Percentiles rank a stretch among this genome's conserved stretches.
Evolutionary conservation across 2,329 filamentous ascomycete species (phyloP).

Genomic region (Cladosporium sp.): DNA sequence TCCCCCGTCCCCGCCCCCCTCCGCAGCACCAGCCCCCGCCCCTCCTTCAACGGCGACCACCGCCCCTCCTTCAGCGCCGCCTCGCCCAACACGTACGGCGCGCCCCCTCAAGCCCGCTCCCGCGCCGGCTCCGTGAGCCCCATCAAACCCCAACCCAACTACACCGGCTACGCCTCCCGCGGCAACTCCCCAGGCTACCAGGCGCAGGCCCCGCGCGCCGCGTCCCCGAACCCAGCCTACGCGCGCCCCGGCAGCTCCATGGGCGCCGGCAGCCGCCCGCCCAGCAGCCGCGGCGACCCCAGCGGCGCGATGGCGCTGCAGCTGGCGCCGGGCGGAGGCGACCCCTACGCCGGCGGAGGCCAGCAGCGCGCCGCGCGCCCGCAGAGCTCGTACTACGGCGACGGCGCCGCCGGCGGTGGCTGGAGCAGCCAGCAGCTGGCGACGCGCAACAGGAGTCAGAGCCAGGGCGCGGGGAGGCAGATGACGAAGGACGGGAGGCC

Average conservation of each 20-base stretch:
- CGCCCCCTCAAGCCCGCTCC: slow-evolving; percentile 26
- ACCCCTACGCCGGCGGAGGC: slow-evolving; percentile 32
- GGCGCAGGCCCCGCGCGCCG: slow-evolving; percentile 30
- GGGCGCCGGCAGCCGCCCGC: slow-evolving; percentile 33
- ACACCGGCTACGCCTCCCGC: slow-evolving; percentile 31
- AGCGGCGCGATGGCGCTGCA: slow-evolving; percentile 39
- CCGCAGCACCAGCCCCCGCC: slow-evolving; percentile 52
- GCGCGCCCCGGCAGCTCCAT: slow-evolving; percentile 31
- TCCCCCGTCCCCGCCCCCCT: slow-evolving; percentile 28
- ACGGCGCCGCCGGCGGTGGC: slow-evolving; percentile 15
- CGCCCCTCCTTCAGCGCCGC: slow-evolving; percentile 39
- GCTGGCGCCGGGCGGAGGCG: slow-evolving; percentile 34
- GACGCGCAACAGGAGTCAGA: slow-evolving; percentile 63
- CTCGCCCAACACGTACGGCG: slow-evolving; percentile 60
- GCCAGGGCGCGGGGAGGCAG: slow-evolving; percentile 76
- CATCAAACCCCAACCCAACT: slow-evolving; percentile 33
- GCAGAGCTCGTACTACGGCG: slow-evolving; percentile 40
- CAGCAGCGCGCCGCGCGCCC: slow-evolving; percentile 35
- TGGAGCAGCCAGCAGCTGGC: slow-evolving; percentile 32
- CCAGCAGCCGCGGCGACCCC: slow-evolving; percentile 37
- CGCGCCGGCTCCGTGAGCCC: slow-evolving; percentile 37
- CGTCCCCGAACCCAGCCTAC: slow-evolving; percentile 34
- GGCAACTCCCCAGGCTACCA: slow-evolving; percentile 35
- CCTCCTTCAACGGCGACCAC: slow-evolving; percentile 41
- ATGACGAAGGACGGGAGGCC: slow-evolving; percentile 80